phyloP scores from a whole-genome alignment of 352 stramenopile genomes.

The Phytopythium ostracodes region DNA sequence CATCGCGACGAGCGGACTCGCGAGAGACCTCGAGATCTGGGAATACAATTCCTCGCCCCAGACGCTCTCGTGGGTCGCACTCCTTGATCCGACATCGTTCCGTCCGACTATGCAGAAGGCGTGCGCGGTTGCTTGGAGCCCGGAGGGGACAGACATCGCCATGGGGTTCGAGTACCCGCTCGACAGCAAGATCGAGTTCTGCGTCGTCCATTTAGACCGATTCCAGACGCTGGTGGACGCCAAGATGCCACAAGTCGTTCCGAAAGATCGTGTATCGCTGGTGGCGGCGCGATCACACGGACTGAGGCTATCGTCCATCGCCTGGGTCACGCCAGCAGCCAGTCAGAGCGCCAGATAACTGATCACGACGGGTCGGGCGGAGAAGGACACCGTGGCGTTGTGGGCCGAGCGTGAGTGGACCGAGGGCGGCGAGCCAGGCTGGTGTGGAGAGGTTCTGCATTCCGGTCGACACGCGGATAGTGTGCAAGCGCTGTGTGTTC shows the following conservation, averaged over 20 bases:
- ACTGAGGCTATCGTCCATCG: neutral
- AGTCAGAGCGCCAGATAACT: neutral
- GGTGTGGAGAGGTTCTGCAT: neutral
- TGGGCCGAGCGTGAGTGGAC: neutral
- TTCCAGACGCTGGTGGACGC: neutral
- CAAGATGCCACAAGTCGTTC: neutral
- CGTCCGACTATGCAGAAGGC: neutral
- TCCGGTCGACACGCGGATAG: neutral
- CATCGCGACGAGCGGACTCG: neutral
- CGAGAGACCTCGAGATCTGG: neutral
- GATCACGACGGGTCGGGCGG: neutral
- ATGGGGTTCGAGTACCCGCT: neutral
- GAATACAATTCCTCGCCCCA: neutral
- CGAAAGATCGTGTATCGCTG: neutral
- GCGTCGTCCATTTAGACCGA: neutral
- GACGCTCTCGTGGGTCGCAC: neutral
- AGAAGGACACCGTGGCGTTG: neutral
- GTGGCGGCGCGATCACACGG: neutral
- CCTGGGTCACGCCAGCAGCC: neutral
- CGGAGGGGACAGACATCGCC: neutral
- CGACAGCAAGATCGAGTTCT: neutral
- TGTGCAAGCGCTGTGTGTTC: neutral
- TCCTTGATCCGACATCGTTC: neutral
- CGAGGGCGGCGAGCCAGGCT: neutral
- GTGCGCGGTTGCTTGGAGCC: neutral